Base-by-base conservation (phyloP, 192 early-diverging fungal species). In the Backusella macrospora region DNA sequence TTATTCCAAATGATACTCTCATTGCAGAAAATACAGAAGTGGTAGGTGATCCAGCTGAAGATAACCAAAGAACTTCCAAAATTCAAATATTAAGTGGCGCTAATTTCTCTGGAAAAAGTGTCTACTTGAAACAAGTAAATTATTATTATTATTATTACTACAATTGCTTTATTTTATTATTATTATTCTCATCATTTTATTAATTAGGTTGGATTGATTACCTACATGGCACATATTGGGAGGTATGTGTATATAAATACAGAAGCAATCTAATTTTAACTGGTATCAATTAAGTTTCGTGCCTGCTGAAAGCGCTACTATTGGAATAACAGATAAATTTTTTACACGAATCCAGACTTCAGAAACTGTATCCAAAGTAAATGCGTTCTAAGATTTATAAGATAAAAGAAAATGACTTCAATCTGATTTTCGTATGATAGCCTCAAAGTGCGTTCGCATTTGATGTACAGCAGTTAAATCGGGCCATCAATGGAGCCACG, bases 181-280 rank as follows among this genome's bases (percentile, higher is more conserved):
- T 16, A 10, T 78, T 68, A n/a, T 16, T 48, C 44, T 52, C 15
- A 47, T 43, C 5, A 12, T 12, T 46, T 14, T 12, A 26, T 9
- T 26, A 18, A 15, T n/a, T 63, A 91, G 87, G 79, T 93, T 49
- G 95, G 91, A 5, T 71, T 98, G 23, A 94, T 95, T 71, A 84
- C 85, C 3, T 94, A 90, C 67, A 93, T 96, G 95, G 93, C 95
- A 13, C 96, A 96, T 73, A 87, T 96, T 39, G 96, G 96, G 59
- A 89, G 84, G 80, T 81, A 73, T 9, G 23, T 46, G 8, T 4
- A 67, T 23, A 9, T 40, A 14, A 16, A 62, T 16, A 44, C 10
- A 23, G 23, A 43, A 52, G 6, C 12, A 38, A 5, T 8, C 16
- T 44, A 23, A 8, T 66, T 42, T 12, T 38, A n/a, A 65, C 38